Conservation (phyloP, 2,329 filamentous ascomycete genomes). For the Stagonosporopsis vannaccii region DNA sequence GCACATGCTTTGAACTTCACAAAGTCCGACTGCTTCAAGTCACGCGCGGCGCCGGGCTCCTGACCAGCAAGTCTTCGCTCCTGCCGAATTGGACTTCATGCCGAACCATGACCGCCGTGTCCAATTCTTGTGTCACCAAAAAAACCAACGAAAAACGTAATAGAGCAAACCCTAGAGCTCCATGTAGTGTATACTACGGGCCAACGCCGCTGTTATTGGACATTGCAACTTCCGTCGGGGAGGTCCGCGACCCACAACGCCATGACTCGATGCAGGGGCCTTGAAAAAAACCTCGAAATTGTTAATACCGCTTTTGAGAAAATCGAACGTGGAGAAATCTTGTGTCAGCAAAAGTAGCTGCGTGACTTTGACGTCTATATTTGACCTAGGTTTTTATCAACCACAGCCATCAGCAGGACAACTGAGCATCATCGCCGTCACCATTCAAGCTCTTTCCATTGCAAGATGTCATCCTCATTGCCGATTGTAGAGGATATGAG, state of each 20-base stretch:
- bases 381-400: neutral
- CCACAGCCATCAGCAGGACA: neutral
- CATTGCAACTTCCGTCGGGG: constrained; percentile 9
- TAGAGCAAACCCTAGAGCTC: neutral
- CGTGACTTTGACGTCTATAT: neutral
- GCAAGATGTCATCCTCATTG: neutral
- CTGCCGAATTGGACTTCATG: neutral
- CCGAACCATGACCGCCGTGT: neutral
- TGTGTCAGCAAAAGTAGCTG: neutral
- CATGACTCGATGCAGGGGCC: constrained; percentile 12
- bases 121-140: neutral
- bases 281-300: constrained; percentile 12
- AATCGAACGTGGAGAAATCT: constrained; percentile 1
- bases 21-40: neutral
- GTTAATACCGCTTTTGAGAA: constrained; percentile 8
- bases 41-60: neutral
- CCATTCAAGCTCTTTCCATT: neutral
- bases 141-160: neutral
- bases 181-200: neutral
- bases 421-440: neutral
- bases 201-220: constrained; percentile 9
- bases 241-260: constrained; percentile 17
- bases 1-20: too few relatives aligned
- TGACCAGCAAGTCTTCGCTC: neutral
- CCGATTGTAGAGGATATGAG: neutral